Evolutionary conservation across 306 rosid species (phyloP).

Genomic region (Nissolia schottii): DNA sequence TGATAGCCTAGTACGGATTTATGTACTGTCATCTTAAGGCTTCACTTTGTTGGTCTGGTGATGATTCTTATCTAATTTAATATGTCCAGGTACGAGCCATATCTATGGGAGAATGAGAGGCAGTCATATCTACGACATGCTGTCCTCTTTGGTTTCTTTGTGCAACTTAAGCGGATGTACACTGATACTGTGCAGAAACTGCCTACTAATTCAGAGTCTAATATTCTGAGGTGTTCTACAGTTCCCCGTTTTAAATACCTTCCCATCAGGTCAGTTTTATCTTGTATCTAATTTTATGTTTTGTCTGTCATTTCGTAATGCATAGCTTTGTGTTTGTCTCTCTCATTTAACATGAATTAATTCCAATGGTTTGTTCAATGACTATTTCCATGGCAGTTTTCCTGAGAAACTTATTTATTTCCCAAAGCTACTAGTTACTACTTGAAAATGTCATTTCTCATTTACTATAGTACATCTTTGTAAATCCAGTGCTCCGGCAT

Average conservation of each 20-base stretch:
- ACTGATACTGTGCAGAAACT: slow-evolving; percentile 87
- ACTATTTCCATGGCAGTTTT: not conserved
- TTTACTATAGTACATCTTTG: slow-evolving; percentile 17
- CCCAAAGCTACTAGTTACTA: not conserved
- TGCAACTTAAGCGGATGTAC: slow-evolving; percentile 91
- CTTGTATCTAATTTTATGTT: slow-evolving; percentile 8
- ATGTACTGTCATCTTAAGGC: not conserved
- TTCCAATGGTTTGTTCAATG: slow-evolving; percentile 2
- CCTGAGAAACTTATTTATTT: slow-evolving; percentile 1
- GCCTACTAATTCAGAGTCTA: slow-evolving; percentile 95
- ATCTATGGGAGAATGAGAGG: slow-evolving; percentile 97
- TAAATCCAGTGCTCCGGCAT: slow-evolving; percentile 81
- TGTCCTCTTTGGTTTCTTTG: slow-evolving; percentile 95
- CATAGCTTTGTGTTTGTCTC: not conserved
- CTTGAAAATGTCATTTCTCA: slow-evolving; percentile 7
- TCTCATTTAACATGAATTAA: not conserved
- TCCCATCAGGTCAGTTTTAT: slow-evolving; percentile 82
- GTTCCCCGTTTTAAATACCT: slow-evolving; percentile 98
- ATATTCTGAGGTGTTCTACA: slow-evolving; percentile 89
- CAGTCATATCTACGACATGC: slow-evolving; percentile 94
- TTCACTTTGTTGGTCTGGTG: slow-evolving; percentile 5
- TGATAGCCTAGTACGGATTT: slow-evolving; percentile 7
- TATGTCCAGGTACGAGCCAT: slow-evolving; percentile 74
- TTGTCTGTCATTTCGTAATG: not conserved
- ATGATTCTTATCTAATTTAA: slow-evolving; percentile 6